Conservation (phyloP, 257 asterid species). For the Asclepias syriaca region DNA sequence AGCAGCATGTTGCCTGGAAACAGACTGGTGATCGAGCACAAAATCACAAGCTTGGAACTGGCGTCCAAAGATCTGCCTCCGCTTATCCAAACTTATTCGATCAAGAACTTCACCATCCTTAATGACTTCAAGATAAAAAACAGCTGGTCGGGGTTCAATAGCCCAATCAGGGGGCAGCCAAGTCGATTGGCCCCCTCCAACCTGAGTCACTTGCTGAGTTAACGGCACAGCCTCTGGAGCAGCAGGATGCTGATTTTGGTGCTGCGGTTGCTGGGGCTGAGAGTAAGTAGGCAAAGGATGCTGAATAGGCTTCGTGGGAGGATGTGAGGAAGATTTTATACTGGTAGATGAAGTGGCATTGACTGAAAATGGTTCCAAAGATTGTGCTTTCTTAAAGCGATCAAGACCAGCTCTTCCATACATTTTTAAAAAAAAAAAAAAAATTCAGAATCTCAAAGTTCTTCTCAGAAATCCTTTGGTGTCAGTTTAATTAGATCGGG, state of each 20-base stretch:
- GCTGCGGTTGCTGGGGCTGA: constrained; percentile 38
- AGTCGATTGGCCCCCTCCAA: constrained; percentile 88
- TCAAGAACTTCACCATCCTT: constrained; percentile 97
- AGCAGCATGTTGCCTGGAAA: constrained; percentile 96
- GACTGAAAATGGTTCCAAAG: constrained; percentile 81
- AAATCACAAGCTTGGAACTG: constrained; percentile 91
- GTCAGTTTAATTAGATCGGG: background rate
- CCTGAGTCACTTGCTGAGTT: constrained; percentile 58
- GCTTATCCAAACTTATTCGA: constrained; percentile 65
- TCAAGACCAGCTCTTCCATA: constrained; percentile 88
- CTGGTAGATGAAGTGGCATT: constrained; percentile 39
- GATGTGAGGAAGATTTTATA: constrained; percentile 26
- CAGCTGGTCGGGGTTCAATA: constrained; percentile 89
- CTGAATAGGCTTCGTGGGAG: constrained; percentile 20
- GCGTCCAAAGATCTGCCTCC: constrained; percentile 81
- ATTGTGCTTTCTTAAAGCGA: constrained; percentile 89
- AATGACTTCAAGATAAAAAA: constrained; percentile 75
- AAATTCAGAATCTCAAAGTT: background rate
- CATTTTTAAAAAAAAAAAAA: constrained; percentile 28
- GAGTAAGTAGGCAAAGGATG: constrained; percentile 28
- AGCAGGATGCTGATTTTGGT: constrained; percentile 31
- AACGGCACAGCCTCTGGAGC: constrained; percentile 31
- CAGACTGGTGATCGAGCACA: constrained; percentile 98
- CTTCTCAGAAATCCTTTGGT: background rate
- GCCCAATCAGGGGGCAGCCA: constrained; percentile 99